These are phyloP conservation scores for Ganoderma sinense DNA, from an alignment of 1,284 basidiomycete species.

Conservation along the genomic window DNA sequence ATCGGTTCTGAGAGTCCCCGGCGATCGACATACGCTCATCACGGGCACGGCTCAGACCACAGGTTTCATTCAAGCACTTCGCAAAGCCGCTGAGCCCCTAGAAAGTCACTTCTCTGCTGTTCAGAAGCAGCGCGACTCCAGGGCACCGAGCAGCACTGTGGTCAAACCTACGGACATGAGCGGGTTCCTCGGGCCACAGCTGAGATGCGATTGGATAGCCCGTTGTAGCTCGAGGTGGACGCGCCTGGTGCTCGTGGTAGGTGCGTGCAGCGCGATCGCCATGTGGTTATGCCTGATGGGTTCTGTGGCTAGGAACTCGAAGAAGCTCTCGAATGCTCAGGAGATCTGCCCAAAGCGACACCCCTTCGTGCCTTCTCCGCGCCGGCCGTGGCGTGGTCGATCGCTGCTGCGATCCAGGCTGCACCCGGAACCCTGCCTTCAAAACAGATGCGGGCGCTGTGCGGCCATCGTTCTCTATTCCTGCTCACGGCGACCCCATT, in stretches of 20 bases:
- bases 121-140: not conserved
- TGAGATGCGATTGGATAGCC: not conserved
- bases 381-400: not conserved
- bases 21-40: not conserved
- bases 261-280: not conserved
- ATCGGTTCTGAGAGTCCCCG: not conserved
- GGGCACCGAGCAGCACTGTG: not conserved
- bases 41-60: not conserved
- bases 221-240: not conserved
- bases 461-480: not conserved
- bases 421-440: not conserved
- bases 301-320: not conserved
- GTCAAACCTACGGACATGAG: not conserved
- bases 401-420: not conserved
- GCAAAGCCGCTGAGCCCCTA: not conserved
- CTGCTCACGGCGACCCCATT: not conserved
- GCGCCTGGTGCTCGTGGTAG: not conserved
- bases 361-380: too few relatives aligned
- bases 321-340: not conserved
- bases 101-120: not conserved
- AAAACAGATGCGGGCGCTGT: not conserved
- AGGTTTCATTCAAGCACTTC: not conserved
- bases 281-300: not conserved
- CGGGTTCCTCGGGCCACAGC: not conserved
- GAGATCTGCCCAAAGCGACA: not conserved